Conservation (phyloP, 1,284 basidiomycete genomes). For the Gymnopus androsaceus region DNA sequence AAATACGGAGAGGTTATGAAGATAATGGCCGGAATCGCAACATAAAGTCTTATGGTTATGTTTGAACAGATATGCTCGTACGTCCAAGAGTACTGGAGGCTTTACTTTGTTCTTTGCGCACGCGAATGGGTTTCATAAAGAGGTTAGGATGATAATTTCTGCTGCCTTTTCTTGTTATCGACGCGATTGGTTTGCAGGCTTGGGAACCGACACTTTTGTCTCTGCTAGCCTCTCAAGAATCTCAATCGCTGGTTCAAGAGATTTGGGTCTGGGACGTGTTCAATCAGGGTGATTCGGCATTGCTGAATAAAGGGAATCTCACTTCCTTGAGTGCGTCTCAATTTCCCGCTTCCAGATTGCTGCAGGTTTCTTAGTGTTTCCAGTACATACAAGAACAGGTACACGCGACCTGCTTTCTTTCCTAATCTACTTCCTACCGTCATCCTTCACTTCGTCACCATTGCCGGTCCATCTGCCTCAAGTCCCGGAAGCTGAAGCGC, state of each 20-base stretch:
- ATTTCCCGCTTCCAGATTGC: background rate
- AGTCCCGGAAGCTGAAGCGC: conserved; percentile 42
- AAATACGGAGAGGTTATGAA: conserved; percentile 22
- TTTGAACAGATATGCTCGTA: conserved; percentile 55
- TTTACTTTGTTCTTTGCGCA: conserved; percentile 75
- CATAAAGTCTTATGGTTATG: conserved; percentile 54
- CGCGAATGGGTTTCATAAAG: conserved; percentile 84
- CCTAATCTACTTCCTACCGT: conserved; percentile 59
- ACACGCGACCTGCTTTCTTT: conserved; percentile 76
- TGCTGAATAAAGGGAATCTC: conserved; percentile 61
- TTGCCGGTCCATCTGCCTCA: conserved; percentile 56
- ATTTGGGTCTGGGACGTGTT: conserved; percentile 80
- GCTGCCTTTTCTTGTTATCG: background rate
- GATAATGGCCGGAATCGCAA: conserved; percentile 25
- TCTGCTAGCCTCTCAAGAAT: conserved; percentile 43
- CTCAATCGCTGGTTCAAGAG: conserved; percentile 56
- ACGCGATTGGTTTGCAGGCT: conserved; percentile 38
- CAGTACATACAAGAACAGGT: conserved; percentile 73
- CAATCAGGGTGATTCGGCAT: conserved; percentile 75
- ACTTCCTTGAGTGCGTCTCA: conserved; percentile 55
- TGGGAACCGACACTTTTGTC: conserved; percentile 66
- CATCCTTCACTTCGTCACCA: conserved; percentile 26
- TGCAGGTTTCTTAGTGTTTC: background rate
- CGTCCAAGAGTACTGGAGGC: conserved; percentile 31
- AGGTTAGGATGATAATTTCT: conserved; percentile 51